Percentiles rank a stretch among this genome's conserved stretches.
Evolutionary conservation across 208 protist species (phyloP).

Genomic region (Trypanosoma platydactyli): DNA sequence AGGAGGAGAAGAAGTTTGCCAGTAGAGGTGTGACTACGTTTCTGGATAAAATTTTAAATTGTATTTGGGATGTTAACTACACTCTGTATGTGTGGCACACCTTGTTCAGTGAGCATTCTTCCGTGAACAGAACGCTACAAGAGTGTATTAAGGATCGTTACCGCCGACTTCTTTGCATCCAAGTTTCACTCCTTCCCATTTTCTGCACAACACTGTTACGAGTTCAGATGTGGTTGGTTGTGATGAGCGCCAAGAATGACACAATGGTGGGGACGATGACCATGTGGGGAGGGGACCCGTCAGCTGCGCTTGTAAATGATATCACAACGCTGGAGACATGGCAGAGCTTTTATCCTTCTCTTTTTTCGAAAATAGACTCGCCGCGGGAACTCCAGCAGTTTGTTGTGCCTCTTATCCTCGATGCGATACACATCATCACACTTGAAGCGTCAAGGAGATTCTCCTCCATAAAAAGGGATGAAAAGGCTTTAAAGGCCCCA

Average conservation of each 20-base stretch:
- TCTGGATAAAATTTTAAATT: conserved; percentile 28
- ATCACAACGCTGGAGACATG: conserved; percentile 44
- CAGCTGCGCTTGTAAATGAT: conserved; percentile 41
- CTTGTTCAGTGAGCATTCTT: not conserved
- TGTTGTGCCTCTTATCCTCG: conserved; percentile 21
- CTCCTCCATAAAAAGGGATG: not conserved
- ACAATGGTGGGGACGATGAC: not conserved
- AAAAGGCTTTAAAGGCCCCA: too few relatives aligned
- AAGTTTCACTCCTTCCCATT: conserved; percentile 15
- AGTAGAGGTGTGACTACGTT: not conserved
- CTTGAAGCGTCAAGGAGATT: not conserved
- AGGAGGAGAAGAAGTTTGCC: not conserved
- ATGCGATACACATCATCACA: conserved; percentile 40
- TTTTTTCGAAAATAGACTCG: not conserved
- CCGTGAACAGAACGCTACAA: not conserved
- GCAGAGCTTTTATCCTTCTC: conserved; percentile 10
- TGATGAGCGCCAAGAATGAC: conserved; percentile 20
- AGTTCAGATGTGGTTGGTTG: conserved; percentile 26
- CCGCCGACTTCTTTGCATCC: conserved; percentile 17
- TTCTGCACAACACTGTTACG: conserved; percentile 4
- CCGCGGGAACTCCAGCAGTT: not conserved
- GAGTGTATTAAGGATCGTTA: conserved; percentile 15
- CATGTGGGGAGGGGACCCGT: not conserved
- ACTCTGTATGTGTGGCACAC: conserved; percentile 27
- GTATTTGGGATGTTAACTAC: conserved; percentile 33